phyloP scores from a whole-genome alignment of 192 early-diverging fungal species.

The Paraglomus brasilianum region DNA sequence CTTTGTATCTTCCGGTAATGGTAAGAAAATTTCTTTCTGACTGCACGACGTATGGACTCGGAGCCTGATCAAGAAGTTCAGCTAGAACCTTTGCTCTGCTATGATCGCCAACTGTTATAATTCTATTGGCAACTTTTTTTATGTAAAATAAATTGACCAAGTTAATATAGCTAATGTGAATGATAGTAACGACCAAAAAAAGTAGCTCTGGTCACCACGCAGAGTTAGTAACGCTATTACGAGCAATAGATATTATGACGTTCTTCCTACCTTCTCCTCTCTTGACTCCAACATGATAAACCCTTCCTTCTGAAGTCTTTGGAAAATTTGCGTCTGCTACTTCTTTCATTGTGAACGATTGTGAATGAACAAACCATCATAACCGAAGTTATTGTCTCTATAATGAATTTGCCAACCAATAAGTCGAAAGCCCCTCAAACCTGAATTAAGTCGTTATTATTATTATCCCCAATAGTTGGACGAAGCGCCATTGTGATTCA shows the following conservation, averaged over 20 bases:
- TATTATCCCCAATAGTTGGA: no score
- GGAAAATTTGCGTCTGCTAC: conserved; percentile 20
- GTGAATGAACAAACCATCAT: no score
- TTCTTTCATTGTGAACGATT: conserved; percentile 23
- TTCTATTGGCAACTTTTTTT: conserved; percentile 73
- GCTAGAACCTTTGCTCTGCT: conserved; percentile 68
- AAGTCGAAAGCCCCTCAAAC: no score
- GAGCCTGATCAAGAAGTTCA: conserved; percentile 58
- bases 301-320: neutral
- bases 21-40: conserved; percentile 83
- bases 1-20: conserved; percentile 78
- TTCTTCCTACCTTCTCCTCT: conserved; percentile 55
- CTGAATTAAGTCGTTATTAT: no score
- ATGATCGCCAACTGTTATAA: conserved; percentile 86
- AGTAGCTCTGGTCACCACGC: no score
- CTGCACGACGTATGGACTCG: conserved; percentile 40
- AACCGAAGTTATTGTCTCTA: no score
- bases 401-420: no score
- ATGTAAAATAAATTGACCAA: conserved; percentile 18
- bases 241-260: no score
- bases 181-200: no score
- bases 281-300: conserved; percentile 68
- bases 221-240: no score
- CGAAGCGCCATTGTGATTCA: no score
- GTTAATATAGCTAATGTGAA: no score